These are phyloP conservation scores for Cardamine occulta DNA, from an alignment of 345 rosid species.

Conservation along the genomic window DNA sequence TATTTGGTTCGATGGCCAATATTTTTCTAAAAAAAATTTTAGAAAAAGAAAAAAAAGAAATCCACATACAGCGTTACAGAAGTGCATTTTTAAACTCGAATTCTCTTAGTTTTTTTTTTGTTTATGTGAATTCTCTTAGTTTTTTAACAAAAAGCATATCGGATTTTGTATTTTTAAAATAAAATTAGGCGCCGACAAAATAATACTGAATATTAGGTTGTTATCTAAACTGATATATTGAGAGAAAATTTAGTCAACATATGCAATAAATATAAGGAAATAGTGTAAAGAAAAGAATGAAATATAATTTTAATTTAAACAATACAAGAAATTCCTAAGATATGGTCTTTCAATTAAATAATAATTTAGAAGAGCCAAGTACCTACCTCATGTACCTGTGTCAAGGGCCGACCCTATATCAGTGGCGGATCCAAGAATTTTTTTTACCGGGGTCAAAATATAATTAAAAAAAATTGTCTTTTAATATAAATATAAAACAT, in stretches of 20 bases:
- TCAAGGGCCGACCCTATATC: not conserved
- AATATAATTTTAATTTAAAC: not conserved
- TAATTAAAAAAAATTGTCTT: no score
- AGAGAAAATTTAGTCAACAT: constrained; percentile 9
- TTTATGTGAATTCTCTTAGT: no score
- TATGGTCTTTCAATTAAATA: constrained; percentile 13
- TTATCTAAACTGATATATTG: constrained; percentile 19
- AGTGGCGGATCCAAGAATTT: no score
- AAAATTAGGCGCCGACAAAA: constrained; percentile 31
- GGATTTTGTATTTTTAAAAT: not conserved
- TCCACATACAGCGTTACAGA: not conserved
- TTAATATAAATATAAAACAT: no score
- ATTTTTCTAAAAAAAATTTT: no score
- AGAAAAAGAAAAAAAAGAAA: no score
- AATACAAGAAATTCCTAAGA: not conserved
- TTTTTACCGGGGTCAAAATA: no score
- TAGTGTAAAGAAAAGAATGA: not conserved
- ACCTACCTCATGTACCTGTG: constrained; percentile 1
- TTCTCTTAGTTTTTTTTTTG: no score
- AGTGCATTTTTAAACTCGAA: no score
- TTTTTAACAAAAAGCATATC: not conserved
- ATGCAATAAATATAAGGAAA: not conserved
- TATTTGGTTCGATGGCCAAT: no score
- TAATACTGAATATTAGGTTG: constrained; percentile 24
- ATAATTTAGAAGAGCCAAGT: not conserved